phyloP scores from a whole-genome alignment of 805 yeast genomes.

The Candida ortonii region DNA sequence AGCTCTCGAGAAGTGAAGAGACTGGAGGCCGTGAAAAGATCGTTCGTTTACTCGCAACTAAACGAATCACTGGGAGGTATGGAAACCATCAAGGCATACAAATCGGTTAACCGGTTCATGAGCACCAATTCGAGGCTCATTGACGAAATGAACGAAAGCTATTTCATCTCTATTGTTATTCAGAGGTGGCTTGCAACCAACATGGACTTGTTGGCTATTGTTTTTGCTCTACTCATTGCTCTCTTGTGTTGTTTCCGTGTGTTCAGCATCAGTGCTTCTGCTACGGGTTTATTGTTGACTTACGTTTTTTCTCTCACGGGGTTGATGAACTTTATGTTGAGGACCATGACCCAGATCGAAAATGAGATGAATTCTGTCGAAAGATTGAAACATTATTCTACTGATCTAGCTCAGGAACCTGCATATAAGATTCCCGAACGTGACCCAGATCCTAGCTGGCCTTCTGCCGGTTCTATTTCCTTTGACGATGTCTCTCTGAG shows the following conservation, averaged over 20 bases:
- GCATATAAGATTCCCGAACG: constrained; percentile 46
- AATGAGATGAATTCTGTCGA: constrained; percentile 84
- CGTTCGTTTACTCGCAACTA: constrained; percentile 67
- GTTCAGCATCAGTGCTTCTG: constrained; percentile 53
- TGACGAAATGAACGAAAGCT: constrained; percentile 65
- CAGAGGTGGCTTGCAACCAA: constrained; percentile 66
- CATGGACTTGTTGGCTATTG: constrained; percentile 46
- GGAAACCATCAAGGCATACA: constrained; percentile 61
- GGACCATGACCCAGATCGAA: constrained; percentile 68
- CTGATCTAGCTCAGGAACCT: constrained; percentile 62
- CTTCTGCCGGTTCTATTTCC: constrained; percentile 42
- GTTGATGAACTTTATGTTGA: constrained; percentile 46
- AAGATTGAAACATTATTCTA: constrained; percentile 64
- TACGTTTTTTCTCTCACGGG: constrained; percentile 61
- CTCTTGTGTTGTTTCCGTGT: constrained; percentile 58
- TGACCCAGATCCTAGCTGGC: constrained; percentile 49
- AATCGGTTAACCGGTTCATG: constrained; percentile 40
- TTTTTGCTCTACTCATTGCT: constrained; percentile 46
- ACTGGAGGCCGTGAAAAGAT: constrained; percentile 68
- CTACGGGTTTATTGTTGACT: constrained; percentile 60
- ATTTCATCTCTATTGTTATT: constrained; percentile 50
- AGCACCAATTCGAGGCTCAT: constrained; percentile 44
- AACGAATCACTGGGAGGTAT: constrained; percentile 68
- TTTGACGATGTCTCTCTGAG: constrained; percentile 50
- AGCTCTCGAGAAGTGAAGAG: constrained; percentile 74